Evolutionary conservation across 305 asterid species (phyloP).

Genomic region (Withania somnifera): DNA sequence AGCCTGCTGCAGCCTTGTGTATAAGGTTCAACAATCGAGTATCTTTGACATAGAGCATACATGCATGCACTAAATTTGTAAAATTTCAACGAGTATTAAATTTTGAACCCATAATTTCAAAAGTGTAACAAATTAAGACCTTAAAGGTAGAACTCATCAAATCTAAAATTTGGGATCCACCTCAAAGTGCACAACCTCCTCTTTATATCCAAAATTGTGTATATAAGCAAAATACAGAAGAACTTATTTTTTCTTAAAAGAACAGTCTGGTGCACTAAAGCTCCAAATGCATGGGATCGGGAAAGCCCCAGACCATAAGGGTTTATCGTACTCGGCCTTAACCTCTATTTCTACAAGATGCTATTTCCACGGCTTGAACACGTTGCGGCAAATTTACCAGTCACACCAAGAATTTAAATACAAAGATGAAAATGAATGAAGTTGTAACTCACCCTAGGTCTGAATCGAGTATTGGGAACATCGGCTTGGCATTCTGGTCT

Average conservation of each 20-base stretch:
- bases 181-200: neutral
- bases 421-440: neutral
- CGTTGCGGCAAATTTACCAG: too few relatives aligned
- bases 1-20: neutral
- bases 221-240: neutral
- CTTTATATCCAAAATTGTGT: neutral
- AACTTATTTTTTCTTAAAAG: too few relatives aligned
- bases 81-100: neutral
- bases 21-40: neutral
- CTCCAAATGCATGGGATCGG: too few relatives aligned
- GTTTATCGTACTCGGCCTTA: too few relatives aligned
- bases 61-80: neutral
- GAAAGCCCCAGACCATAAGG: too few relatives aligned
- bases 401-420: neutral
- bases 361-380: too few relatives aligned
- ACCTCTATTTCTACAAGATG: too few relatives aligned
- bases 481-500: slow-evolving; percentile 76
- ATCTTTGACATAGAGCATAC: neutral
- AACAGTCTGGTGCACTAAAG: too few relatives aligned
- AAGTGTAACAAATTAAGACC: neutral
- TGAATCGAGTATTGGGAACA: slow-evolving; percentile 72
- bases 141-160: neutral
- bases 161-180: neutral
- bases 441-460: slow-evolving; percentile 51
- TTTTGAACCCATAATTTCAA: neutral